A percentile compares a stretch with the other conserved stretches of the same genome.
Evolutionary conservation across 768 basidiomycete species (phyloP).

Genomic region (Boletus pseudopeckii): DNA sequence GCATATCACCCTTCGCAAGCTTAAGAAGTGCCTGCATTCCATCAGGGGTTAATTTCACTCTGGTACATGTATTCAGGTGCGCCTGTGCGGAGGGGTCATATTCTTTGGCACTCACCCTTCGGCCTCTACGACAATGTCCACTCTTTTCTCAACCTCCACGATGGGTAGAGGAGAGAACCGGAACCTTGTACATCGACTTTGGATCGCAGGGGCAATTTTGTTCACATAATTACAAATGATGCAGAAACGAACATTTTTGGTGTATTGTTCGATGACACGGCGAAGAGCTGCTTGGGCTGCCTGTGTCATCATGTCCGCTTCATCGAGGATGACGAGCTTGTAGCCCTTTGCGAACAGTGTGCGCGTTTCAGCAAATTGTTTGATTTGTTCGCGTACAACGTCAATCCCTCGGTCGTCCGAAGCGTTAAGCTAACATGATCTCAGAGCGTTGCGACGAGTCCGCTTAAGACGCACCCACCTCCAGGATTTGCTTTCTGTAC

Average conservation of each 20-base stretch:
- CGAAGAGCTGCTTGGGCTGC: conserved; percentile 95
- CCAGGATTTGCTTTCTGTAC: conserved; percentile 89
- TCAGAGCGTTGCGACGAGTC: not conserved
- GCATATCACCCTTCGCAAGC: conserved; percentile 97
- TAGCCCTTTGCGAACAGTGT: conserved; percentile 89
- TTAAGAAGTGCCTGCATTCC: conserved; percentile 89
- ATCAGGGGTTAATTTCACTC: conserved; percentile 82
- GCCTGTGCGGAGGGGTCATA: not conserved
- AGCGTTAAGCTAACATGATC: conserved; percentile 73
- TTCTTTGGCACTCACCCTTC: conserved; percentile 62
- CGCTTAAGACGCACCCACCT: conserved; percentile 47
- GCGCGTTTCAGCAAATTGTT: conserved; percentile 95
- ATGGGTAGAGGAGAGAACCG: conserved; percentile 92
- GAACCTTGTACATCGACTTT: conserved; percentile 97
- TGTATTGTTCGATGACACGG: conserved; percentile 97
- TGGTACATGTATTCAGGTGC: conserved; percentile 30
- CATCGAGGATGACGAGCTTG: conserved; percentile 97
- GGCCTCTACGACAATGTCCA: conserved; percentile 72
- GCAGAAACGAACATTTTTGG: conserved; percentile 97
- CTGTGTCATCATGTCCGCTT: conserved; percentile 99
- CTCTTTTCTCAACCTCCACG: conserved; percentile 77
- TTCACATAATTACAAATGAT: conserved; percentile 99
- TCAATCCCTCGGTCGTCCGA: conserved; percentile 99
- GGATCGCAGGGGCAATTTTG: conserved; percentile 97
- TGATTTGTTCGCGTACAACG: conserved; percentile 97